Evolutionary conservation across 2,329 filamentous ascomycete genomes (phyloP).

Genomic region (Trichoderma polysporum): DNA sequence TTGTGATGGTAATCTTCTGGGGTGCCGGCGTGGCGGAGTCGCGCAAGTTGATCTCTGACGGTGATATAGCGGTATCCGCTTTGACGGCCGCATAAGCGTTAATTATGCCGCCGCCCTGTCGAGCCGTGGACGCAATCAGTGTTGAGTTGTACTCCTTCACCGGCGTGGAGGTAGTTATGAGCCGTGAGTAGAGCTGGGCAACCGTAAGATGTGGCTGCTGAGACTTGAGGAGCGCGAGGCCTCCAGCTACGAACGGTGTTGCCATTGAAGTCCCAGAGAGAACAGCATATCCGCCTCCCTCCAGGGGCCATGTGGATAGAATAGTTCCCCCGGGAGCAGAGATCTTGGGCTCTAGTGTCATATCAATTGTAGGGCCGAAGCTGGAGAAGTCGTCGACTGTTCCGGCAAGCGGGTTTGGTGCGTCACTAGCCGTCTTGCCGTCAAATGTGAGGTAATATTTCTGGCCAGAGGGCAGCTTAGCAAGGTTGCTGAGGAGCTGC

Average conservation of each 20-base stretch:
- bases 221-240: conserved; percentile 35
- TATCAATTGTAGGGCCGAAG: conserved; percentile 46
- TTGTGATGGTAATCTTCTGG: conserved; percentile 13
- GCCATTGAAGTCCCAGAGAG: conserved; percentile 50
- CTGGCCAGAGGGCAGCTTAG: background rate
- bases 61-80: background rate
- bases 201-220: conserved; percentile 1
- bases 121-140: background rate
- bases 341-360: conserved; percentile 42
- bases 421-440: background rate
- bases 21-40: conserved; percentile 2
- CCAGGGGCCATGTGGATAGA: conserved; percentile 46
- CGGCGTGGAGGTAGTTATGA: background rate
- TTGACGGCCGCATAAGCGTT: conserved; percentile 2
- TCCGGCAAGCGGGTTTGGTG: background rate
- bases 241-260: conserved; percentile 42
- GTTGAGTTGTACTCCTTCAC: background rate
- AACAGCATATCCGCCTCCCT: conserved; percentile 39
- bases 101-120: conserved; percentile 11
- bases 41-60: background rate
- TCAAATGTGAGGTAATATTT: conserved; percentile 4
- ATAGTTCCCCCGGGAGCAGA: conserved; percentile 43
- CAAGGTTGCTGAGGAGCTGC: background rate
- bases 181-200: background rate
- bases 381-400: conserved; percentile 4